These are phyloP conservation scores for Diutina rugosa DNA, from an alignment of 1,139 yeast species.

Conservation along the genomic window DNA sequence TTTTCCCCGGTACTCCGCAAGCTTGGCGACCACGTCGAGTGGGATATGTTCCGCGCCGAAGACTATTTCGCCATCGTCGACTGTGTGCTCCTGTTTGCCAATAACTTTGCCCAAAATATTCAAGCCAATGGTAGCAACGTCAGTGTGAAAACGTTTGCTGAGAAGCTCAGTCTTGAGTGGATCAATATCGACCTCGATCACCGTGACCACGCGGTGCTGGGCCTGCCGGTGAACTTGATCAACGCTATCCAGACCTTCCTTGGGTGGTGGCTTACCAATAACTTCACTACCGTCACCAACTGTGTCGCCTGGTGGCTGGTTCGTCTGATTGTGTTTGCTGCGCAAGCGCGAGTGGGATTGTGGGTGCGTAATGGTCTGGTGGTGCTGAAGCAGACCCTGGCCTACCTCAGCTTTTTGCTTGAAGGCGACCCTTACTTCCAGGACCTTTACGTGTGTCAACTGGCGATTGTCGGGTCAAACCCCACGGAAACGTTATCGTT, in stretches of 20 bases:
- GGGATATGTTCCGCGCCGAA: slow-evolving; percentile 27
- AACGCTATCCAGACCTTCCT: slow-evolving; percentile 31
- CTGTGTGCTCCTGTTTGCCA: slow-evolving; percentile 13
- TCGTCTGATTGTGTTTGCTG: slow-evolving; percentile 49
- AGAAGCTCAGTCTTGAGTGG: not conserved
- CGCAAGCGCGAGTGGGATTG: slow-evolving; percentile 68
- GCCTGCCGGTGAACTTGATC: slow-evolving; percentile 35
- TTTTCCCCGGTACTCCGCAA: slow-evolving; percentile 43
- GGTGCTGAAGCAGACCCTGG: not conserved
- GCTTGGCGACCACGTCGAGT: slow-evolving; percentile 56
- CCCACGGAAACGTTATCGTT: slow-evolving; percentile 31
- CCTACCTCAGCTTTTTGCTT: slow-evolving; percentile 11
- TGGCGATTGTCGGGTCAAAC: slow-evolving; percentile 32
- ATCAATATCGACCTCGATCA: slow-evolving; percentile 11
- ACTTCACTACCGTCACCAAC: slow-evolving; percentile 13
- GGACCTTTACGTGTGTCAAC: slow-evolving; percentile 48
- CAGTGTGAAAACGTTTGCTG: slow-evolving; percentile 9
- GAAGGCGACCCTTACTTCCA: slow-evolving; percentile 22
- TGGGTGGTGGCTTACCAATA: slow-evolving; percentile 13
- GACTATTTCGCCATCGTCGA: slow-evolving; percentile 28
- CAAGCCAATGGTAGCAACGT: slow-evolving; percentile 14
- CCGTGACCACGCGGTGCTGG: slow-evolving; percentile 39
- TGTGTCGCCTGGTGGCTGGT: slow-evolving; percentile 37
- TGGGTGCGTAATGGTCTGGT: slow-evolving; percentile 81
- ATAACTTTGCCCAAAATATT: slow-evolving; percentile 14